Evolutionary conservation across 78 protist species (phyloP).

Genomic region (Cyanophora paradoxa): DNA sequence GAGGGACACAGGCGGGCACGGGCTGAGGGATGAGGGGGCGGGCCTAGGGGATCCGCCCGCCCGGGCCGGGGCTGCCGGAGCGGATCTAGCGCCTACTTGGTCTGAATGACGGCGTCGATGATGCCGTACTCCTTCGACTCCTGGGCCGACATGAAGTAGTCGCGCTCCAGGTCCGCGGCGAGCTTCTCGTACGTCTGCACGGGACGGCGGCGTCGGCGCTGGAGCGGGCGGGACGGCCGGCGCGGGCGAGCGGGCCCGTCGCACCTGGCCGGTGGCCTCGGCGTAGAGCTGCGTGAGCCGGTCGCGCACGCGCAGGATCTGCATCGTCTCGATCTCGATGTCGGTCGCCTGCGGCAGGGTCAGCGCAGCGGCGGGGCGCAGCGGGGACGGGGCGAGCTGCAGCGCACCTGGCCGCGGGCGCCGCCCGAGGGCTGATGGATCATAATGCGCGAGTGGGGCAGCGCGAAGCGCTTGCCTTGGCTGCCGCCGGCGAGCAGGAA

Average conservation of each 20-base stretch:
- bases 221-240: too few species aligned
- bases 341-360: constrained; percentile 1
- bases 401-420: background rate
- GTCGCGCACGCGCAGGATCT: background rate
- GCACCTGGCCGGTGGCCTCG: background rate
- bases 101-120: background rate
- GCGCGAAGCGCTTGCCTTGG: background rate
- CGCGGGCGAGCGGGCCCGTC: background rate
- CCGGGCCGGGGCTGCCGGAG: too few species aligned
- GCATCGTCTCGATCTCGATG: constrained; percentile 13
- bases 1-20: too few species aligned
- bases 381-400: background rate
- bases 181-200: background rate
- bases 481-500: background rate
- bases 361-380: background rate
- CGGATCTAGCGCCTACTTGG: too few species aligned
- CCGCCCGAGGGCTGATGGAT: constrained; percentile 3
- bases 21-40: too few species aligned
- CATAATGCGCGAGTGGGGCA: background rate
- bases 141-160: constrained; percentile 7
- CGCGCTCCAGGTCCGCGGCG: background rate
- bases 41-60: too few species aligned
- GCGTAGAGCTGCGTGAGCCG: background rate
- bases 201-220: background rate
- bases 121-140: background rate